Evolutionary conservation across 495 filamentous ascomycete genomes (phyloP), one percentile per base, ranked within the genome.

Genomic region (Clavariopsis aquatica): DNA sequence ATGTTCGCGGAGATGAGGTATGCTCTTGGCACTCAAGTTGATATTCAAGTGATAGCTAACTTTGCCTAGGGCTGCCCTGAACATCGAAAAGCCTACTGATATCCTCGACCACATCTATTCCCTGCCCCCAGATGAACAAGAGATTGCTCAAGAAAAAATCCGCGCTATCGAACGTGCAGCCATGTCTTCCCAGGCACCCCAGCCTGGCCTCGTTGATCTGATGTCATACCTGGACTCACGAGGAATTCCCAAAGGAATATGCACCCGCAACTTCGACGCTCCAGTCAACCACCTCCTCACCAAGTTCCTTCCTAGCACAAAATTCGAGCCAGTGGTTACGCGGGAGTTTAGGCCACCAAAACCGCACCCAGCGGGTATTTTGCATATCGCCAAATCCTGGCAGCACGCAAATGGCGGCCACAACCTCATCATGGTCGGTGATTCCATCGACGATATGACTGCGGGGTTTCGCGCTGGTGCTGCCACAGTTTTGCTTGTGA

Each of bases 401-500:
- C 34, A 34, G 20, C 45, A 28, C 27, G 53, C 38, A 10, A 57
- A 69, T 54, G 49, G 54, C 10, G 55, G 63, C 24, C n/a, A 43
- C 60, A 43, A 23, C 38, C 34, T 88, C 72, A 84, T 85, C 49
- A 86, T 82, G 85, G 84, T 93, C 13, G 93, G 93, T 7, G 93
- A 98, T 71, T 92, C 87, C 56, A 83, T 95, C 55, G 94, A 98
- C 72, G 94, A 98, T 73, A 92, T 98, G 84, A 91, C 89, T 22
- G 90, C 94, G 7, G 94, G 94, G 0, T 83, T 87, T 65, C 80
- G 79, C 47, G 94, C 94, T 10, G 93, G 93, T 3, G 89, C 93
- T 9, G 91, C 91, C 24, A 97, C 94, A 5, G 92, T 96, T 52
- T 74, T 98, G 72, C 81, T 98, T 45, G 80, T 88, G 13, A 96